Base-by-base conservation (phyloP, 1,139 yeast species). In the Suhomyces bokatorum region DNA sequence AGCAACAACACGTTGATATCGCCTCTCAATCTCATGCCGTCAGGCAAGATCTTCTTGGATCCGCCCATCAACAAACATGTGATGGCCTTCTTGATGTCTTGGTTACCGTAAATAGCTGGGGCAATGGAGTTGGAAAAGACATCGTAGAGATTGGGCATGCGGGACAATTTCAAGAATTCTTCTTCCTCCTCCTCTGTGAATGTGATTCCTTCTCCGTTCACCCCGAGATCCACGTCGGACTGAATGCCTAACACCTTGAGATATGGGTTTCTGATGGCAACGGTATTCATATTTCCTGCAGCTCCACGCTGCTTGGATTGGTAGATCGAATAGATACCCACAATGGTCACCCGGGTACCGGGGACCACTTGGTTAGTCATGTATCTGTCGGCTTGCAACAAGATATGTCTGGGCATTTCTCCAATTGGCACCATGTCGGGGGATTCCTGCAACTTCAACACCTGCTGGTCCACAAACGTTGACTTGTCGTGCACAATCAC, bases 391-490 rank as follows among this genome's bases (percentile, higher is more conserved):
- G 91, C 88, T 40, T 95, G 88, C 54, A 95, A 74, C 49, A 89
- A 66, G 41, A 95, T 86, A 59, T 93, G 96, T 56, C 99, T 81
- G 12, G 99, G 99, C 91, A 93, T 86, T 70, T 93, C 99, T 51
- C 99, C 99, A 16, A 93, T 96, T 2, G 99, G 99, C 1, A 93
- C 98, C 85, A 88, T 87, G 63, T 93, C 99, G 12, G 99, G 98
- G 13, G 95, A 78, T 62, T 93, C 99, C 64, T 93, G 99, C 44
- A 95, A 75, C 63, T 95, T 95, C 59, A 95, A 76, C 22, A 87
- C 83, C 65, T 95, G 99, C 63, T 95, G 98, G 66, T 95, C 99
- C 46, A 93, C 86, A 62, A 91, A 95, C 14, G 80, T 74, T 1
- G 97, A 90, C 60, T 89, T 87, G 62, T 93, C 98, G 64, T 93